Percentiles rank a stretch among this genome's conserved stretches.
Conservation (phyloP, 2,329 filamentous ascomycete species). For the Fusarium begoniae region DNA sequence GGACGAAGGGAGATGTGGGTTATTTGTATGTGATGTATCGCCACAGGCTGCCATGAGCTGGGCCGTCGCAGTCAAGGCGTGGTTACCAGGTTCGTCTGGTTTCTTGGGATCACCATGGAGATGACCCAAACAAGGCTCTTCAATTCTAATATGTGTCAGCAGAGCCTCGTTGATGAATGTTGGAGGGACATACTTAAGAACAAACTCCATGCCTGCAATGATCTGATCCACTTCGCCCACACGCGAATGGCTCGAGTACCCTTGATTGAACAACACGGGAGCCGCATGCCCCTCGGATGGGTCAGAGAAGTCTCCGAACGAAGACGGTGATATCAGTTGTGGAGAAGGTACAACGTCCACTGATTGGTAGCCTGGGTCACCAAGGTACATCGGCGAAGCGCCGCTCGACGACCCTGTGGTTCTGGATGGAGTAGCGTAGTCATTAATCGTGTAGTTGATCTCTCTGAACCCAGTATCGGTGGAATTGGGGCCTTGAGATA, state of each 20-base stretch:
- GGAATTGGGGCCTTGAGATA: not conserved
- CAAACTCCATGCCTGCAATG: constrained; percentile 47
- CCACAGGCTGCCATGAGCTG: constrained; percentile 7
- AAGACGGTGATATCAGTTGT: constrained; percentile 9
- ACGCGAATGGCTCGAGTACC: not conserved
- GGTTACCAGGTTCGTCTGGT: constrained; percentile 2
- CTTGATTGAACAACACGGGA: not conserved
- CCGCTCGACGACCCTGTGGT: not conserved
- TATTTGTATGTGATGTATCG: not conserved
- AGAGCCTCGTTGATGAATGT: not conserved
- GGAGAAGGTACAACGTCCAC: not conserved
- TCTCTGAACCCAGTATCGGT: not conserved
- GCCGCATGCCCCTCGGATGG: not conserved
- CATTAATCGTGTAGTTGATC: not conserved
- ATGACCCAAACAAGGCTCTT: constrained; percentile 21
- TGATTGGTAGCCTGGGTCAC: not conserved
- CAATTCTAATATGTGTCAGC: not conserved
- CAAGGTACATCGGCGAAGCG: constrained; percentile 1
- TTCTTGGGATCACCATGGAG: constrained; percentile 14
- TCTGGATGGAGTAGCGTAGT: not conserved
- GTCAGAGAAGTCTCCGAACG: not conserved
- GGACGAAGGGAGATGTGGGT: not conserved
- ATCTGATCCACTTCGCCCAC: constrained; percentile 14
- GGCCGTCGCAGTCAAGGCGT: constrained; percentile 12
- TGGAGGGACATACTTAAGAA: constrained; percentile 35